Percentiles rank a stretch among this genome's conserved stretches.
Evolutionary conservation across 1,284 basidiomycete species (phyloP).

Genomic region (Ustilago loliicola): DNA sequence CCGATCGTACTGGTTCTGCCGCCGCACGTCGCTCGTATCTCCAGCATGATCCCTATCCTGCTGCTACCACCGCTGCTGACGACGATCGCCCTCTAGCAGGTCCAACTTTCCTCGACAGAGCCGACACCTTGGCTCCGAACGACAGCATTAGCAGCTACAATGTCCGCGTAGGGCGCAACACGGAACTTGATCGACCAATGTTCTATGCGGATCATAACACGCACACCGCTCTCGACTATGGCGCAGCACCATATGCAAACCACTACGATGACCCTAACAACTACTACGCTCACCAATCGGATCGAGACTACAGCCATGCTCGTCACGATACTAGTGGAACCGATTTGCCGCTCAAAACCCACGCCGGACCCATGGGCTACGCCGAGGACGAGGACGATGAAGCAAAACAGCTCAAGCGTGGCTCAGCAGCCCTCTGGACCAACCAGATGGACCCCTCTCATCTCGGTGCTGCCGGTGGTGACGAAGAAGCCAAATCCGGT

Average conservation of each 20-base stretch:
- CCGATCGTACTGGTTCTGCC: slow-evolving; percentile 5
- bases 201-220: slow-evolving; percentile 13
- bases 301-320: slow-evolving; percentile 22
- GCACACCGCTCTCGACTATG: slow-evolving; percentile 8
- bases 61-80: not conserved
- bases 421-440: slow-evolving; percentile 32
- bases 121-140: slow-evolving; percentile 51
- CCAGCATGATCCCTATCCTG: slow-evolving; percentile 40
- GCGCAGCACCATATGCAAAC: slow-evolving; percentile 10
- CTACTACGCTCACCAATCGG: slow-evolving; percentile 20
- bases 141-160: slow-evolving; percentile 61
- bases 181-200: slow-evolving; percentile 17
- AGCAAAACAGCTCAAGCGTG: slow-evolving; percentile 53
- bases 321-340: slow-evolving; percentile 44
- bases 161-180: slow-evolving; percentile 41
- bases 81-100: slow-evolving; percentile 31
- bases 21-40: slow-evolving; percentile 26
- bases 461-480: slow-evolving; percentile 1
- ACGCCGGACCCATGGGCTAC: slow-evolving; percentile 61
- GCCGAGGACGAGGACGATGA: slow-evolving; percentile 68
- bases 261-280: slow-evolving; percentile 23
- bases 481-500: slow-evolving; percentile 44
- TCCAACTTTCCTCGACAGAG: slow-evolving; percentile 27
- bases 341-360: slow-evolving; percentile 51
- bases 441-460: slow-evolving; percentile 34